Evolutionary conservation across 2,329 filamentous ascomycete species (phyloP), one percentile per base, ranked within the genome.

Genomic region (Calycina marina): DNA sequence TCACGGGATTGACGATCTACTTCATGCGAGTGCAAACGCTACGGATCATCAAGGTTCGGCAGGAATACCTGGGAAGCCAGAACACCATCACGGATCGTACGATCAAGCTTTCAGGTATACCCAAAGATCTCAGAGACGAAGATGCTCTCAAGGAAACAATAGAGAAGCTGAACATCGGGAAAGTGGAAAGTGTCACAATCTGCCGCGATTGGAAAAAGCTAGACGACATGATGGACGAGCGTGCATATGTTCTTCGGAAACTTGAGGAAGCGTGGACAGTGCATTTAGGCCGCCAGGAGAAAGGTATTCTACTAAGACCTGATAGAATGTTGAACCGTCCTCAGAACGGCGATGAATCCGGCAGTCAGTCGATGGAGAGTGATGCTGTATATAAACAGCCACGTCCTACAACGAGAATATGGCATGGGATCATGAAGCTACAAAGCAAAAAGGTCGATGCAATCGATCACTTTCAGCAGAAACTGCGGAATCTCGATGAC

Each of bases 51-150:
- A 71, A 77, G 35, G 70, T 88, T 17, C 68, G 90, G 14, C 90
- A 98, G 54, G 75, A 85, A 37, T 98, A 94, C 51, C 67, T 98
- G 6, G 90, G 90, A 9, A 84, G 77, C 14, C 88, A 96, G 55
- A 86, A 81, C 0, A 96, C 88, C n/a, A 72, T 94, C 31, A 96
- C 90, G 1, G 90, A 98, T 56, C 75, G 86, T 18, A 98, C 90
- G 0, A 86, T 98, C 47, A 22, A 22, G 14, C 60, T 98, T 12
- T 90, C 88, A 0, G 88, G 88, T 0, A 88, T 98, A 14, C 90
- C 92, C 0, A 52, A 56, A 3, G 75, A 88, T 14, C 58, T 96
- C 37, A 71, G 82, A 36, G 79, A 79, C 0, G 88, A 96, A 53
- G 69, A 74, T 6, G 77, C 77, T 46, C 83, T 98, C 44, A 90